Evolutionary conservation across 371 early-diverging fungal species (phyloP).

Genomic region (Actinomortierella ambigua): DNA sequence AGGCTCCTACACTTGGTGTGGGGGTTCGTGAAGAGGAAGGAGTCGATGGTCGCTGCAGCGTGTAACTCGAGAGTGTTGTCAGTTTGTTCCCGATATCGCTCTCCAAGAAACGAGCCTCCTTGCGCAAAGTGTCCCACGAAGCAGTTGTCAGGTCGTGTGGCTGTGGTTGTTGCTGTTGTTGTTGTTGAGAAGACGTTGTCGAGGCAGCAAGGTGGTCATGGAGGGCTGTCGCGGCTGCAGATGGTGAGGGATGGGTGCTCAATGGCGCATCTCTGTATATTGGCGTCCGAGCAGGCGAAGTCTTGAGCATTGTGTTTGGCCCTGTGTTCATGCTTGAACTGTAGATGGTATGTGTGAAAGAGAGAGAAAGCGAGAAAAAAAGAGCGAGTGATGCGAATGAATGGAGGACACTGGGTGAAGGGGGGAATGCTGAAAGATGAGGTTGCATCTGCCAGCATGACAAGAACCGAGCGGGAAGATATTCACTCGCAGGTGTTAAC

Average conservation of each 20-base stretch:
- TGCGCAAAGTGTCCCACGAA: constrained; percentile 37
- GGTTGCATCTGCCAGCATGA: too few relatives aligned
- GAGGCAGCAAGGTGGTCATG: constrained; percentile 22
- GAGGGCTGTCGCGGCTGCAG: constrained; percentile 11
- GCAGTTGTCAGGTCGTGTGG: not conserved
- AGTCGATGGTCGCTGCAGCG: not conserved
- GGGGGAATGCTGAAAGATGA: too few relatives aligned
- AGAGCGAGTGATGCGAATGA: not conserved
- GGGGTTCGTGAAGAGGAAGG: not conserved
- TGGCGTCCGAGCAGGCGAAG: constrained; percentile 31
- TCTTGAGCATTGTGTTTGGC: constrained; percentile 37
- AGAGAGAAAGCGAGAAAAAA: not conserved
- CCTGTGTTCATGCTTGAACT: too few relatives aligned
- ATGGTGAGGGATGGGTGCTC: constrained; percentile 23
- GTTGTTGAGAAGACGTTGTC: too few relatives aligned
- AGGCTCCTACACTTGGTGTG: constrained; percentile 9
- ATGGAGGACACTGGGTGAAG: too few relatives aligned
- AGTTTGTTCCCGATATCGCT: constrained; percentile 38
- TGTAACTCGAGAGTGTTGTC: constrained; percentile 24
- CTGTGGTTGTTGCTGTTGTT: constrained; percentile 19
- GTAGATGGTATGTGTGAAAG: not conserved
- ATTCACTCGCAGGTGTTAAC: too few relatives aligned
- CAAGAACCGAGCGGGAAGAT: too few relatives aligned
- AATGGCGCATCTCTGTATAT: constrained; percentile 39
- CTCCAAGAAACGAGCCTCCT: constrained; percentile 36